Base-by-base conservation (phyloP, 345 rosid species). In the Ricinus communis region DNA sequence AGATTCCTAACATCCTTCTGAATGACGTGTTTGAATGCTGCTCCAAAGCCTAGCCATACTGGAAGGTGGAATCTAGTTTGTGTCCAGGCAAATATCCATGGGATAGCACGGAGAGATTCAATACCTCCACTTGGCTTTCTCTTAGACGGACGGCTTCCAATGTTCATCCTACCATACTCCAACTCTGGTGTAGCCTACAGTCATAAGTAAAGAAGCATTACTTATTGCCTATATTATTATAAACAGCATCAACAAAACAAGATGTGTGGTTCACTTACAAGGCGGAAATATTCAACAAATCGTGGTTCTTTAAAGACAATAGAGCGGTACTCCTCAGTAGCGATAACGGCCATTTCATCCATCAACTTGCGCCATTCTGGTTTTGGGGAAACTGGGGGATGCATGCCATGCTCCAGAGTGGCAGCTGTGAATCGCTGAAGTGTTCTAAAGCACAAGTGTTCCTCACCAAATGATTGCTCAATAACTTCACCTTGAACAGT, bases 11-110 rank as follows among this genome's bases (percentile, higher is more conserved):
- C 67, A 75, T 92, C 94, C 75, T 89, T 88, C 80, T 85, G 60
- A 71, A 88, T 90, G 4, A 85, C 80, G 51, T 81, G 86, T 79
- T 73, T 95, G 77, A 95, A 90, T 19, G 97, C 99, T 22, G 85
- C 93, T 71, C 99, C 97, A 69, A 93, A 90, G 43, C 99, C 99
- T 38, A 95, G 87, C 99, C 99, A 95, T 28, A 90, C 98, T 0
- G 98, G 99, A 67, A 95, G 98, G 83, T 90, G 97, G 75, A 95
- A 95, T 77, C 99, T 87, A 24, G 98, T 95, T 71, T 95, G 99
- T 0, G 99, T 93, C 99, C 99, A 95, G 5, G 99, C 99, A 87
- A 95, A 95, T 72, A 95, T 90, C 99, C 99, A 95, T 25, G 99
- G 99, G 76, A 95, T 95, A 51, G 99, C 99, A 67, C 99, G 90